A percentile compares a stretch with the other conserved stretches of the same genome.
These are phyloP conservation scores for Viola odorata DNA, from an alignment of 345 rosid species.

Conservation along the genomic window DNA sequence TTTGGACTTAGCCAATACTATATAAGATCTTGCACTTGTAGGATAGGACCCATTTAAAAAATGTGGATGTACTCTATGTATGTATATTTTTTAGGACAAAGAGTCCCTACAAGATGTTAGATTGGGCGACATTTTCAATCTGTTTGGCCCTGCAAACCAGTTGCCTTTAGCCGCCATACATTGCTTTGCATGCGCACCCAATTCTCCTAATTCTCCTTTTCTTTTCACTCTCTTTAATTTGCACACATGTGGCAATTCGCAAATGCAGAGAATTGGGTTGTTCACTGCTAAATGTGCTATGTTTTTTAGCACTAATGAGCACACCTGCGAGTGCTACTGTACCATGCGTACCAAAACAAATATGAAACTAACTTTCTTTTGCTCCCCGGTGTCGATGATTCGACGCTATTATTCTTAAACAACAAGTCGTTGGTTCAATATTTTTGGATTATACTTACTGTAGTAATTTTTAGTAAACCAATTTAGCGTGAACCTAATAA, in stretches of 20 bases:
- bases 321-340: conserved; percentile 62
- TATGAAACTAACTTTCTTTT: no score
- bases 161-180: conserved; percentile 60
- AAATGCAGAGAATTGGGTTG: not conserved
- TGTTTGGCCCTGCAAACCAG: conserved; percentile 21
- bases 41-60: conserved; percentile 23
- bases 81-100: conserved; percentile 26
- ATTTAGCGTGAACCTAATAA: no score
- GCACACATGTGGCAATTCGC: conserved; percentile 31
- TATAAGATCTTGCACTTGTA: conserved; percentile 29
- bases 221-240: not conserved
- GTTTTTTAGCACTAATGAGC: conserved; percentile 25
- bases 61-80: no score
- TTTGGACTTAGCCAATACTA: conserved; percentile 32
- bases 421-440: no score
- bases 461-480: no score
- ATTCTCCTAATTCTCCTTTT: no score
- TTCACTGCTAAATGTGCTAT: not conserved
- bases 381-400: no score
- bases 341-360: conserved; percentile 65
- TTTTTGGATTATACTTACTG: no score
- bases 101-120: conserved; percentile 36
- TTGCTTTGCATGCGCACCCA: conserved; percentile 45
- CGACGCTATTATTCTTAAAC: no score
- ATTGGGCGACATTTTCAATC: conserved; percentile 28